A percentile compares a stretch with the other conserved stretches of the same genome.
phyloP scores from a whole-genome alignment of 768 basidiomycete genomes.

The Pleurotus tuber-regium region DNA sequence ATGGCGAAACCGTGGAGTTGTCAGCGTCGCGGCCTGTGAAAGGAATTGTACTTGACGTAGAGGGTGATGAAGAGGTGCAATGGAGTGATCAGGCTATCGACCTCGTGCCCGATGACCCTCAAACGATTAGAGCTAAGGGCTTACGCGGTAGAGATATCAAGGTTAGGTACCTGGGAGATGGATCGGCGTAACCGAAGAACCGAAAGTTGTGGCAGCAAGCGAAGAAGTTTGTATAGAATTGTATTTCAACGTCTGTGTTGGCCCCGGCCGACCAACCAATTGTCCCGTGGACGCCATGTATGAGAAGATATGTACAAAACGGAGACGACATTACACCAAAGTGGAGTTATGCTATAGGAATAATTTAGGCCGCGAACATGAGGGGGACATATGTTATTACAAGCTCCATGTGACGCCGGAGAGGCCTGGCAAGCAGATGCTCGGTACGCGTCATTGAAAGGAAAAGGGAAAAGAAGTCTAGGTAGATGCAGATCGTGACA shows the following conservation, averaged over 20 bases:
- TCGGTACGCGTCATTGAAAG: neutral
- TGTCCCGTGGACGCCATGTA: conserved; percentile 8
- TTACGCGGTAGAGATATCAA: conserved; percentile 64
- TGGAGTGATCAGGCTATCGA: conserved; percentile 94
- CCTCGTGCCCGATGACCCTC: conserved; percentile 82
- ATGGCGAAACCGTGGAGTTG: conserved; percentile 60
- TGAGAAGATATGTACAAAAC: conserved; percentile 11
- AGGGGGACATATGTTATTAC: conserved; percentile 6
- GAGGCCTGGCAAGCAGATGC: neutral
- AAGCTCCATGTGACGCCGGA: neutral
- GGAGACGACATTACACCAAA: conserved; percentile 8
- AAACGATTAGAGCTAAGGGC: conserved; percentile 63
- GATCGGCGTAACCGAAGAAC: conserved; percentile 51
- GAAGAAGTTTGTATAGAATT: conserved; percentile 6
- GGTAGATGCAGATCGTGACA: conserved; percentile 10
- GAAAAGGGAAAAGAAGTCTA: conserved; percentile 13
- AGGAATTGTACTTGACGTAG: conserved; percentile 78
- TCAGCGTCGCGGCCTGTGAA: conserved; percentile 74
- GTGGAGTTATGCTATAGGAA: conserved; percentile 9
- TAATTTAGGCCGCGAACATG: conserved; percentile 5
- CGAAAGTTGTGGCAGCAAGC: conserved; percentile 9
- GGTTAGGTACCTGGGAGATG: conserved; percentile 74
- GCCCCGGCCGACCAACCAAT: conserved; percentile 6
- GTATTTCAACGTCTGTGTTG: conserved; percentile 12
- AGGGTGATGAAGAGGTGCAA: conserved; percentile 64